phyloP scores from a whole-genome alignment of 2,329 filamentous ascomycete genomes.

The Monosporascus sp. region DNA sequence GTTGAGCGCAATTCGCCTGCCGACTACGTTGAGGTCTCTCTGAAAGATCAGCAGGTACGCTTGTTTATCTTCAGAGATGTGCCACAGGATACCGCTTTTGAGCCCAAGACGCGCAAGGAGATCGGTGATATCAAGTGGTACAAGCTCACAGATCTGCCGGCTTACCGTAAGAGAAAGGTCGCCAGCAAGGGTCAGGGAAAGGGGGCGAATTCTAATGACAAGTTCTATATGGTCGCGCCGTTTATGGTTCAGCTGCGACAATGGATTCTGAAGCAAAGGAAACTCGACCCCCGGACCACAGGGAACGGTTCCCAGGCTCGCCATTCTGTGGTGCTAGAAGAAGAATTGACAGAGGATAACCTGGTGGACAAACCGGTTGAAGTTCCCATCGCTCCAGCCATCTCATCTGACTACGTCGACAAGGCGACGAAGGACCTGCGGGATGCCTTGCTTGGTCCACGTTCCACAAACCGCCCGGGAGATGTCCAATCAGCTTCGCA shows the following conservation, averaged over 20 bases:
- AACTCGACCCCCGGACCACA: conserved; percentile 53
- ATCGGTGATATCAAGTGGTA: conserved; percentile 98
- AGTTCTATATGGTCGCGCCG: conserved; percentile 97
- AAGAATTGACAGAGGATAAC: conserved; percentile 60
- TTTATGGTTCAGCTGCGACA: conserved; percentile 82
- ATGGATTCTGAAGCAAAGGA: conserved; percentile 84
- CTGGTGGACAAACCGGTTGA: conserved; percentile 33
- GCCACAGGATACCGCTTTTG: conserved; percentile 80
- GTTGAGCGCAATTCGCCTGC: conserved; percentile 66
- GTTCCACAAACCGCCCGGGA: conserved; percentile 47
- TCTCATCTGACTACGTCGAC: conserved; percentile 18
- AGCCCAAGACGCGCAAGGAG: conserved; percentile 89
- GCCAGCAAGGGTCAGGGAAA: conserved; percentile 51
- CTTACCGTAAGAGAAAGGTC: conserved; percentile 66
- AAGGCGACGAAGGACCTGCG: conserved; percentile 39
- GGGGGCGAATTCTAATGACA: conserved; percentile 59
- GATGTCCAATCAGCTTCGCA: conserved; percentile 13
- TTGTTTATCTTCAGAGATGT: conserved; percentile 90
- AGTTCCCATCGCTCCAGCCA: conserved; percentile 21
- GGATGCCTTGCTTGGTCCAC: conserved; percentile 49
- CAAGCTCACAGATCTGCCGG: conserved; percentile 80
- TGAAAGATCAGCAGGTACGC: conserved; percentile 88
- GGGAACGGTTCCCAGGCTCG: conserved; percentile 30
- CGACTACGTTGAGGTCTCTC: conserved; percentile 82
- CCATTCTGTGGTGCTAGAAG: conserved; percentile 44